Conservation (phyloP, 2,329 filamentous ascomycete genomes). For the Claviceps sorghi region DNA sequence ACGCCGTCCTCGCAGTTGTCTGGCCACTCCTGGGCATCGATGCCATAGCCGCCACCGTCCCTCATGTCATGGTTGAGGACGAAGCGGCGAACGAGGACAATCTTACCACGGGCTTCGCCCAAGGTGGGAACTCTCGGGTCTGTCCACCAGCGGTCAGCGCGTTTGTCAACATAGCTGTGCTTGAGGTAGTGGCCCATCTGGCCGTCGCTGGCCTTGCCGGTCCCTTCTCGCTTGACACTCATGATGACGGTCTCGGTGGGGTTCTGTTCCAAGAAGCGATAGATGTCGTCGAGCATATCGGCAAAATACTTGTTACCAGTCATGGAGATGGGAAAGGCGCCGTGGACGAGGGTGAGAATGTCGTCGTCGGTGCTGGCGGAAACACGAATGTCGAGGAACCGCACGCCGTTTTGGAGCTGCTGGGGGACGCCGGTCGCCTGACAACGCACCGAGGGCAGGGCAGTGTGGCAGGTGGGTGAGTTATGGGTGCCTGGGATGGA, state of each 20-base stretch:
- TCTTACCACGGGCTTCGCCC: conserved; percentile 64
- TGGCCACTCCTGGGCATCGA: conserved; percentile 58
- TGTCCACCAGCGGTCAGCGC: conserved; percentile 58
- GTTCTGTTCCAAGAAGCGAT: conserved; percentile 62
- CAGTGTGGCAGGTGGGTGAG: conserved; percentile 68
- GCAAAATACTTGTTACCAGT: conserved; percentile 68
- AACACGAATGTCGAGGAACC: conserved; percentile 86
- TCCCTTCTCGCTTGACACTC: conserved; percentile 81
- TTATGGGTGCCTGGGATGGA: conserved; percentile 96
- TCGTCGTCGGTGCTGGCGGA: conserved; percentile 39
- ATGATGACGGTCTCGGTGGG: conserved; percentile 73
- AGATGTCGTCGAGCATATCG: conserved; percentile 54
- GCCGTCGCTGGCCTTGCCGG: conserved; percentile 63
- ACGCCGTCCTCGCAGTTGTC: conserved; percentile 73
- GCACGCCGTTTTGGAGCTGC: conserved; percentile 79
- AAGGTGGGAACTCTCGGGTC: conserved; percentile 62
- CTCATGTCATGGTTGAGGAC: conserved; percentile 41
- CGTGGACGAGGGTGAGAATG: conserved; percentile 70
- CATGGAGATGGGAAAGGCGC: conserved; percentile 75
- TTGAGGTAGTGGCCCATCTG: conserved; percentile 62
- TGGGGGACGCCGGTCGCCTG: conserved; percentile 64
- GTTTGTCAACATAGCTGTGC: conserved; percentile 50
- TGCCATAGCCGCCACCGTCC: conserved; percentile 36
- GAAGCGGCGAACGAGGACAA: conserved; percentile 76
- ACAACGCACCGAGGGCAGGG: conserved; percentile 84